Evolutionary conservation across 495 filamentous ascomycete species (phyloP), one percentile per base, ranked within the genome.

Genomic region (Penicillium soppii): DNA sequence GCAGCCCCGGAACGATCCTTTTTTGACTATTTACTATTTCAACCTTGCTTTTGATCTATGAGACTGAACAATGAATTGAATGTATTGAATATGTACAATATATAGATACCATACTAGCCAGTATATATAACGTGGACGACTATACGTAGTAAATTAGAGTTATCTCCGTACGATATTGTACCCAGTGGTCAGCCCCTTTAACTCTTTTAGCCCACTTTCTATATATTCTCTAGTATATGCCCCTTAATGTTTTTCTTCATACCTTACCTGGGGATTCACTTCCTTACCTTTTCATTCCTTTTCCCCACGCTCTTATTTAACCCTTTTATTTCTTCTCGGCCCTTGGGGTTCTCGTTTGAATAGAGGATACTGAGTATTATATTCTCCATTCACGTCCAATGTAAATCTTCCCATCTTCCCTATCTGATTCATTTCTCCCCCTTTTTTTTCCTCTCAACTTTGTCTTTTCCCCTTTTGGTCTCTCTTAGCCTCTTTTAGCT

Each of bases 371-470:
- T n/a, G n/a, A n/a, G n/a, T n/a, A n/a, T 52, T 22, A 26, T 37
- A 50, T 60, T 38, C 39, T 39, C 49, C 26, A 38, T 41, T 19
- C 50, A 26, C 30, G 37, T 43, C 57, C 29, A 25, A n/a, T 47
- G 52, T 51, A 51, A 54, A 59, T 58, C 60, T 40, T 54, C 59
- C 57, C 65, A 40, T 59, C 54, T 54, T 63, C 48, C 57, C 61
- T 47, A 50, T 50, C 53, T 57, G 42, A 37, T 46, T 23, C n/a
- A n/a, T 41, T 33, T 37, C 58, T 59, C 66, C 63, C 53, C 64
- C 59, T 58, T 59, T 64, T 72, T 52, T 63, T 66, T 63, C 66
- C 69, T 54, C 66, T 66, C 38, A 49, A 54, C 56, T 67, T 29
- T 43, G 64, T 30, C 44, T 53, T 44, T 38, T 71, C 55, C 50